Percentiles rank a stretch among this genome's conserved stretches.
phyloP scores from a whole-genome alignment of 1,284 basidiomycete genomes.

The Ganoderma meredithae region DNA sequence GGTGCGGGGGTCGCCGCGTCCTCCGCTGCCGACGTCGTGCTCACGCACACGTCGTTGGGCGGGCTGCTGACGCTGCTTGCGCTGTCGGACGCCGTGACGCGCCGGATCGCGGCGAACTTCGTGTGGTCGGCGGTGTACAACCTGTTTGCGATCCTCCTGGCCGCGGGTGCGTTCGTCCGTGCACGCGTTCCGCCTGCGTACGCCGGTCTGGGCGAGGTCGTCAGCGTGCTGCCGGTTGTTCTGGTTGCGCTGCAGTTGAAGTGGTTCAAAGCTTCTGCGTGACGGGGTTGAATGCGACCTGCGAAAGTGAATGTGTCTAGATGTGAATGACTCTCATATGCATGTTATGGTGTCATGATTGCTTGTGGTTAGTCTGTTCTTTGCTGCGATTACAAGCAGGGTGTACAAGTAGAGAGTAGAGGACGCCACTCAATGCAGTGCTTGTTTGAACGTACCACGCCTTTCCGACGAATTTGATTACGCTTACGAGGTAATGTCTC shows the following conservation, averaged over 20 bases:
- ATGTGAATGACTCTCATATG: background rate
- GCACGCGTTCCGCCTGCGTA: slow-evolving; percentile 49
- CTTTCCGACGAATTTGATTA: too few relatives aligned
- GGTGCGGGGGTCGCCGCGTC: slow-evolving; percentile 46
- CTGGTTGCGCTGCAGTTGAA: slow-evolving; percentile 44
- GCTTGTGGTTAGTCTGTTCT: background rate
- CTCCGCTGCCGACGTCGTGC: slow-evolving; percentile 56
- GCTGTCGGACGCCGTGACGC: slow-evolving; percentile 50
- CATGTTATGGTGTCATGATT: background rate
- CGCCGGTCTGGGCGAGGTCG: slow-evolving; percentile 52
- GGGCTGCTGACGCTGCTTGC: slow-evolving; percentile 50
- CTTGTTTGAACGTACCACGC: too few relatives aligned
- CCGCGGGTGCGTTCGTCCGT: slow-evolving; percentile 55
- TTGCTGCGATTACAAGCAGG: too few relatives aligned
- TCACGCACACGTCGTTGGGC: slow-evolving; percentile 48
- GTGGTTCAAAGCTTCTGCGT: slow-evolving; percentile 37
- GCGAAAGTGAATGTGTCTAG: background rate
- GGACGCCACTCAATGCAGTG: too few relatives aligned
- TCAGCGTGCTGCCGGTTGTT: slow-evolving; percentile 52
- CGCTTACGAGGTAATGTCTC: too few relatives aligned
- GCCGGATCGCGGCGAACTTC: slow-evolving; percentile 53
- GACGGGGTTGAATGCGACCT: background rate
- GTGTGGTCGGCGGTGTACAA: slow-evolving; percentile 56
- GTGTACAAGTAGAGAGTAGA: too few relatives aligned
- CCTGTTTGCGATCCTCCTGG: slow-evolving; percentile 53